Percentiles rank a stretch among this genome's conserved stretches.
phyloP scores from a whole-genome alignment of 352 stramenopile genomes.

The Globisporangium echinulatum region DNA sequence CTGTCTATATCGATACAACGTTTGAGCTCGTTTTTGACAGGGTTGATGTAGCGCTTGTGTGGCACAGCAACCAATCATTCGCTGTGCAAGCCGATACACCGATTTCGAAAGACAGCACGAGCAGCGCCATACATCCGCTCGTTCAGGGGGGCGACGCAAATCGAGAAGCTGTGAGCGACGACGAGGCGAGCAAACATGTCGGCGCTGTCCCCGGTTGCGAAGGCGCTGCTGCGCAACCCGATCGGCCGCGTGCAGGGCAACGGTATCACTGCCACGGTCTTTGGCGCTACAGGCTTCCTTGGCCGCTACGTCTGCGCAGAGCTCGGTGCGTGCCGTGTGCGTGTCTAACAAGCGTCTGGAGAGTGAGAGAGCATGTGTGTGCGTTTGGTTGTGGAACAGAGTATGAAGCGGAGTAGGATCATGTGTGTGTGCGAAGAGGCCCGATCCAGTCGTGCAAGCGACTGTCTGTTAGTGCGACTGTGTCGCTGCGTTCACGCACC shows the following conservation, averaged over 20 bases:
- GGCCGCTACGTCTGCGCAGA: slow-evolving; percentile 93
- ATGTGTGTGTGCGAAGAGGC: no score
- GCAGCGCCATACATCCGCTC: slow-evolving; percentile 8
- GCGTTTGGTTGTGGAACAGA: no score
- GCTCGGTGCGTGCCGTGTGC: slow-evolving; percentile 61
- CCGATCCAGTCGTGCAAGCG: no score
- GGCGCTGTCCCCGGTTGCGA: slow-evolving; percentile 71
- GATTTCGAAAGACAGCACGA: slow-evolving; percentile 6
- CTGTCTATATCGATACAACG: background rate
- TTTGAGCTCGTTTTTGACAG: background rate
- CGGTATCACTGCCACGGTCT: slow-evolving; percentile 92
- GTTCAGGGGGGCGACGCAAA: slow-evolving; percentile 2
- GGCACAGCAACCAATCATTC: slow-evolving; percentile 4
- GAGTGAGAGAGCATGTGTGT: no score
- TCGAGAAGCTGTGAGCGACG: slow-evolving; percentile 6
- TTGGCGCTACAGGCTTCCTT: slow-evolving; percentile 93
- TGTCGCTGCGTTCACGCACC: no score
- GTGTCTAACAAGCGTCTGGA: background rate
- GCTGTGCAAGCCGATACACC: slow-evolving; percentile 22
- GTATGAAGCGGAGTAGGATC: no score
- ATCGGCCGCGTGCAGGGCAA: slow-evolving; percentile 62
- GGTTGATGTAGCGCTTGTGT: slow-evolving; percentile 2
- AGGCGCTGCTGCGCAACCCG: slow-evolving; percentile 70
- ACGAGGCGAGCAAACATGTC: slow-evolving; percentile 43
- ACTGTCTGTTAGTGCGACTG: no score